Evolutionary conservation across 495 filamentous ascomycete genomes (phyloP).

Genomic region (Mytilinidion resinicola): DNA sequence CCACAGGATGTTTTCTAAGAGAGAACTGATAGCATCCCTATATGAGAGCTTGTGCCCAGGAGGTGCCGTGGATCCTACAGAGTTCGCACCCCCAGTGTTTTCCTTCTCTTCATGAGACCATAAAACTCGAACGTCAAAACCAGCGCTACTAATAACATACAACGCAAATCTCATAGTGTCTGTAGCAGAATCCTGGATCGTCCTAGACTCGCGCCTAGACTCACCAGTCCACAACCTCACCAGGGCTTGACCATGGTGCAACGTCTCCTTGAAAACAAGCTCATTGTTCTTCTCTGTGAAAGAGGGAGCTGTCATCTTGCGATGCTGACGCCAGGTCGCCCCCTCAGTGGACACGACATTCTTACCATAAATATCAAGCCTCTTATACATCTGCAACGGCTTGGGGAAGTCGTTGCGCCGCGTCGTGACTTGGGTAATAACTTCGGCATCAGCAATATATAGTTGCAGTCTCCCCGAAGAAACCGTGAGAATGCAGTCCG

Average conservation of each 20-base stretch:
- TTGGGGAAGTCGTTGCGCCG: conserved; percentile 64
- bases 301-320: conserved; percentile 59
- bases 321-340: conserved; percentile 56
- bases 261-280: conserved; percentile 54
- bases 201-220: conserved; percentile 35
- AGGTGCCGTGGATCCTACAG: conserved; percentile 40
- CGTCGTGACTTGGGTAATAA: conserved; percentile 53
- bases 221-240: conserved; percentile 44
- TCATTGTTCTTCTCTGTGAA: conserved; percentile 69
- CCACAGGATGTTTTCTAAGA: conserved; percentile 50
- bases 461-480: conserved; percentile 43
- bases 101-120: conserved; percentile 49
- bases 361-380: conserved; percentile 55
- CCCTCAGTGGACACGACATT: conserved; percentile 63
- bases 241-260: conserved; percentile 53
- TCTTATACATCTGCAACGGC: conserved; percentile 49
- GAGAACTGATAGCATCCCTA: conserved; percentile 44
- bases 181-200: conserved; percentile 45
- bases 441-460: conserved; percentile 51
- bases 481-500: conserved; percentile 52
- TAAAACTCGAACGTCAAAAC: conserved; percentile 53
- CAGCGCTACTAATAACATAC: conserved; percentile 62
- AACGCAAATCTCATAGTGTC: conserved; percentile 60
- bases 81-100: conserved; percentile 6
- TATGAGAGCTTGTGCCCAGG: conserved; percentile 56